Evolutionary conservation across 345 rosid genomes (phyloP), one percentile per base, ranked within the genome.

Genomic region (Ceriops decandra): DNA sequence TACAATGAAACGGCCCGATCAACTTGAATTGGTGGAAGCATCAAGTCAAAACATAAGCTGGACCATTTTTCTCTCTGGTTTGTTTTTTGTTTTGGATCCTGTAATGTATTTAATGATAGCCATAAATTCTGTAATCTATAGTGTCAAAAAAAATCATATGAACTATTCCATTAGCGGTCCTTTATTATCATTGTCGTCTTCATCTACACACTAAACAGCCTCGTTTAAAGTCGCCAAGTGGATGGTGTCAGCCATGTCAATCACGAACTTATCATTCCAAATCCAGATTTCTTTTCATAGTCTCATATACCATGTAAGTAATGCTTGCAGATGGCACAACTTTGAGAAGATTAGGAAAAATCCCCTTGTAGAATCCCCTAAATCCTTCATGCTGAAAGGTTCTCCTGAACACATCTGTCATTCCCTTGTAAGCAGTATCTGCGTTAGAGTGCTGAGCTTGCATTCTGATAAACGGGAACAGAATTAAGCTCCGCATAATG

Each of bases 261-360:
- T 56, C 28, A 56, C 59, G 9, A 11, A 24, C 59, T 15, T 15
- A 10, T 56, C 28, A 24, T 5, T 56, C 59, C 13, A 56, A 15
- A 56, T 24, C 59, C 59, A 90, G 78, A 66, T 84, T 85, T 86
- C 87, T 90, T 74, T 92, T 92, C 96, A 88, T 88, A 27, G 85
- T 79, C 80, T 92, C 98, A 62, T 92, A 92, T 64, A 88, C 88
- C 76, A 84, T 36, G 32, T 84, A 84, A 9, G 85, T 84, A 32
- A 84, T 84, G 82, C 87, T 84, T 52, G 85, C 87, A 46, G 87
- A 72, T 28, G 85, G 87, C 63, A 84, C 78, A 16, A 84, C 87
- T 67, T 90, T 90, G 60, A 92, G 88, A 80, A 92, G 76, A 72
- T 92, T 92, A 33, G 98, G 98, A 61, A 92, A 81, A 31, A 92